Evolutionary conservation across 768 basidiomycete species (phyloP).

Genomic region (Tubosaeta sp.): DNA sequence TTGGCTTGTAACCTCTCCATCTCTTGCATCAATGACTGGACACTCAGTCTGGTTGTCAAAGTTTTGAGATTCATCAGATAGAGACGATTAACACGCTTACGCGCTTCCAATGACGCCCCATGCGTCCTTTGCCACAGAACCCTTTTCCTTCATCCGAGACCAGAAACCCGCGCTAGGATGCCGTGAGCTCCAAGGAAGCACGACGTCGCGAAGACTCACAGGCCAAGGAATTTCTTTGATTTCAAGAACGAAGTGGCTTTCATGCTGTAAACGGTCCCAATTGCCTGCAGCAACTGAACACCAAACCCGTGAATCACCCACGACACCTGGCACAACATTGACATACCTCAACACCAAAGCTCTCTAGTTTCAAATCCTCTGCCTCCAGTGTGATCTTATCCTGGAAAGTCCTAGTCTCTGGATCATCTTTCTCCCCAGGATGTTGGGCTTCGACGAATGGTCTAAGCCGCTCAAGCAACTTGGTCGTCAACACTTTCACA

Average conservation of each 20-base stretch:
- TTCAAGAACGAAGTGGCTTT: slow-evolving; percentile 92
- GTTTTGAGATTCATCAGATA: slow-evolving; percentile 57
- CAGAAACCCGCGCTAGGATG: slow-evolving; percentile 76
- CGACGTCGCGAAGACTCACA: slow-evolving; percentile 47
- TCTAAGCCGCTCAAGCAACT: slow-evolving; percentile 79
- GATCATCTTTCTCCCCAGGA: slow-evolving; percentile 75
- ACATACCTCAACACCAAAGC: slow-evolving; percentile 91
- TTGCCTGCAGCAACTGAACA: slow-evolving; percentile 75
- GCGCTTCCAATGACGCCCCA: slow-evolving; percentile 97
- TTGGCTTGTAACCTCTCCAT: slow-evolving; percentile 88
- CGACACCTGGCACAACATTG: neutral
- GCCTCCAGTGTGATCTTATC: slow-evolving; percentile 76
- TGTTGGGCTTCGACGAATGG: slow-evolving; percentile 89
- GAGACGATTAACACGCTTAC: slow-evolving; percentile 41
- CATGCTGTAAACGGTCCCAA: slow-evolving; percentile 88
- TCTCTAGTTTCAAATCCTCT: slow-evolving; percentile 94
- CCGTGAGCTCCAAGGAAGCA: slow-evolving; percentile 7
- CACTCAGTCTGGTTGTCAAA: slow-evolving; percentile 17
- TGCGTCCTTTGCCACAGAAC: slow-evolving; percentile 87
- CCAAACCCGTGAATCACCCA: neutral
- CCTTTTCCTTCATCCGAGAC: slow-evolving; percentile 92
- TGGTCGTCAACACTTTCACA: slow-evolving; percentile 66
- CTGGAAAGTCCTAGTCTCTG: slow-evolving; percentile 79
- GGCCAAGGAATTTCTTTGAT: slow-evolving; percentile 84
- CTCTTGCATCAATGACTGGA: slow-evolving; percentile 47